Evolutionary conservation across 192 early-diverging fungal genomes (phyloP).

Genomic region (Chytriomyces sp.): DNA sequence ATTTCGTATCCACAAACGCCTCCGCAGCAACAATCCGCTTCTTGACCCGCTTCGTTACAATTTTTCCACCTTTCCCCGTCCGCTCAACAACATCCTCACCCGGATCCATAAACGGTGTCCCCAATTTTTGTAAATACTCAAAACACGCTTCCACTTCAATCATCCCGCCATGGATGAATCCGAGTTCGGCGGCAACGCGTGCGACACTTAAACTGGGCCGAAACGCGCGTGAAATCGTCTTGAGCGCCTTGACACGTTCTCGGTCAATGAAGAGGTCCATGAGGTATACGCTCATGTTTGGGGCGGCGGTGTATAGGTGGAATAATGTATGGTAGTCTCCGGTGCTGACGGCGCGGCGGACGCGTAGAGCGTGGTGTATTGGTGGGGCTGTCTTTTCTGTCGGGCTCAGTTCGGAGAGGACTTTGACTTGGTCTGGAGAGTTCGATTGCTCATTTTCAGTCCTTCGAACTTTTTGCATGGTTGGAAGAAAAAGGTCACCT

Average conservation of each 20-base stretch:
- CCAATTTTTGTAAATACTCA: constrained; percentile 35
- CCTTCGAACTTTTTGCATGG: not conserved
- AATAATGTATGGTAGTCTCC: constrained; percentile 91
- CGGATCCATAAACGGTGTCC: constrained; percentile 26
- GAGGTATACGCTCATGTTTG: constrained; percentile 86
- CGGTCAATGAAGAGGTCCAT: constrained; percentile 93
- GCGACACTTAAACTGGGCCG: constrained; percentile 63
- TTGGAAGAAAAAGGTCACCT: constrained; percentile 52
- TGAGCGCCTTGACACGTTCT: constrained; percentile 80
- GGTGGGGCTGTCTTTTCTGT: constrained; percentile 65
- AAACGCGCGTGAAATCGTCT: constrained; percentile 78
- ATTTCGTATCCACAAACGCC: constrained; percentile 43
- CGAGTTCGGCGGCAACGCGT: constrained; percentile 70
- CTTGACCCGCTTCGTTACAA: constrained; percentile 12
- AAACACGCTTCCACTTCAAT: constrained; percentile 29
- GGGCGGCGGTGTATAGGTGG: constrained; percentile 71
- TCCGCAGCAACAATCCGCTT: constrained; percentile 10
- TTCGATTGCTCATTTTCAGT: not conserved
- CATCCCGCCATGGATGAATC: constrained; percentile 55
- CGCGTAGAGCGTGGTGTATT: constrained; percentile 82
- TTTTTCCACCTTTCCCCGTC: constrained; percentile 18
- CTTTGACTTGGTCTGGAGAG: constrained; percentile 75
- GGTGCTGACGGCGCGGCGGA: constrained; percentile 78
- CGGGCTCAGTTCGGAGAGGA: constrained; percentile 73
- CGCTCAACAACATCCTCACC: constrained; percentile 7